Evolutionary conservation across 208 protist genomes (phyloP), one percentile per base, ranked within the genome.

Genomic region (Leptomonas pyrrhocoris): DNA sequence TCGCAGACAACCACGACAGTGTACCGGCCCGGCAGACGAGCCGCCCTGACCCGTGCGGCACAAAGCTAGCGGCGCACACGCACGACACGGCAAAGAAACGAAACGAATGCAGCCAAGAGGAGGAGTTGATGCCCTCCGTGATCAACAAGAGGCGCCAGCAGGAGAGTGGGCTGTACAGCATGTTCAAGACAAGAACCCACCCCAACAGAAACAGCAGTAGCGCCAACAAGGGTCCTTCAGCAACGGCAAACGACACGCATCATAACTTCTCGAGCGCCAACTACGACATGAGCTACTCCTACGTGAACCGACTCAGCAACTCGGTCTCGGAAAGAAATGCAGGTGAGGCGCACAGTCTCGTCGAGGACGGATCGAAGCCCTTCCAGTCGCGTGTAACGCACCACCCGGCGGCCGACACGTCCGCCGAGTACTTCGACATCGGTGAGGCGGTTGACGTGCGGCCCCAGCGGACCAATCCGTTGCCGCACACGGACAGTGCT

Each of bases 321-420:
- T 28, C 30, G 0, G n/a, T n/a, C 3, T 13, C 55, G 36, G 36
- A 16, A 21, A 46, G 25, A 12, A 2, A 7, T 5, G 4, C 13
- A 25, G 40, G 34, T 2, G 40, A 34, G 2, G 34, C 18, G 16
- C 36, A 25, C 6, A 3, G 7, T 19, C 13, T 23, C n/a, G 2
- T 21, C 21, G 28, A 38, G 13, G 51, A 38, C 2, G 28, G 51
- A 1, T 13, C 3, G 0, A 50, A 30, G 23, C 13, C 25, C 0
- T 34, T 62, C 38, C 8, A 21, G n/a, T 62, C 57, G 3, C 57
- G 57, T 27, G 15, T 62, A 27, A 31, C 57, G 19, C 36, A 62
- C 0, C 40, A 23, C 5, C 8, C 2, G 2, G 18, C 25, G 5
- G n/a, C 23, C 34, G 15, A 28, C 11, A 45, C 34, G 5, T 4